A percentile compares a stretch with the other conserved stretches of the same genome.
Evolutionary conservation across 768 basidiomycete species (phyloP).

Genomic region (Solioccasus polychromus): DNA sequence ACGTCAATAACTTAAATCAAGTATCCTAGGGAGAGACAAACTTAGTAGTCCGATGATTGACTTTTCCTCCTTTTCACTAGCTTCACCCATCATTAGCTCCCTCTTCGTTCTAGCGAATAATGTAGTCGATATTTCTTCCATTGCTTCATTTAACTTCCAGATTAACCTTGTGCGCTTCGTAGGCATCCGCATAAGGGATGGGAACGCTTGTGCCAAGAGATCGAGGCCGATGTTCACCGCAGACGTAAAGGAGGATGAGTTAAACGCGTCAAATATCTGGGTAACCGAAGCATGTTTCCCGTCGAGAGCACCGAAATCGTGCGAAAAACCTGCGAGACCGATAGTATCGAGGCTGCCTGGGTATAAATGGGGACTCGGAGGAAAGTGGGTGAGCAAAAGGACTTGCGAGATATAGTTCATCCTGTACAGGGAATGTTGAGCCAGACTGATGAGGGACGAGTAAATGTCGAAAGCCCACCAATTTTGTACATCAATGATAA

Average conservation of each 20-base stretch:
- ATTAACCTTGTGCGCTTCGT: constrained; percentile 32
- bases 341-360: constrained; percentile 48
- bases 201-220: constrained; percentile 39
- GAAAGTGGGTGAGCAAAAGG: too few species aligned
- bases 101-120: constrained; percentile 37
- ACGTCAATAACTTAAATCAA: neutral
- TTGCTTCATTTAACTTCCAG: constrained; percentile 31
- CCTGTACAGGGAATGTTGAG: constrained; percentile 10
- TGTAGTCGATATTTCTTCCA: constrained; percentile 40
- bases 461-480: constrained; percentile 20
- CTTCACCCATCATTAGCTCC: constrained; percentile 27
- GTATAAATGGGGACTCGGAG: neutral
- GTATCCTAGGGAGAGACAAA: constrained; percentile 7
- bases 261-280: constrained; percentile 38
- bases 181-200: constrained; percentile 37
- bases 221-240: constrained; percentile 30
- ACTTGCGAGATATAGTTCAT: constrained; percentile 35
- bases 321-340: constrained; percentile 59
- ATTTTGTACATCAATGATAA: constrained; percentile 38
- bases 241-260: constrained; percentile 15
- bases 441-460: neutral
- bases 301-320: constrained; percentile 56
- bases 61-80: constrained; percentile 21
- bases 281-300: constrained; percentile 44
- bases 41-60: constrained; percentile 27